Evolutionary conservation across 1,139 yeast species (phyloP), one percentile per base, ranked within the genome.

Genomic region (Taphrina flavorubra): DNA sequence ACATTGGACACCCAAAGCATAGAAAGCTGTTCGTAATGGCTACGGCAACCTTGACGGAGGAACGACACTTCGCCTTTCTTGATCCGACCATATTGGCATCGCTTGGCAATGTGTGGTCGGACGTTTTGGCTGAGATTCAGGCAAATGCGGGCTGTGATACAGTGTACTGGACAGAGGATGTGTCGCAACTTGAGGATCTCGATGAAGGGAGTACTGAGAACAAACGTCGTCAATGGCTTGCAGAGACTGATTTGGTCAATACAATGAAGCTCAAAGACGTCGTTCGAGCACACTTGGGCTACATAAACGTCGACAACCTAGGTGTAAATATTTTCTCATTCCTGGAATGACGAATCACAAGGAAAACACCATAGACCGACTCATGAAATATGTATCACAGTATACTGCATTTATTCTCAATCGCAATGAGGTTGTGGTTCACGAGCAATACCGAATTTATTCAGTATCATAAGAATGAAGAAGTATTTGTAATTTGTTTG

Each of bases 1-100:
- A 83, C 72, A 83, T 87, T 74, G 88, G 89, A 8, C 88, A 86
- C 74, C 92, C 96, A 6, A 80, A 88, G 71, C 85, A 84, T 73
- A 85, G 85, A 73, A 89, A 89, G 75, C 80, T 85, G 73, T 87
- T 82, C 73, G 79, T 87, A 6, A 77, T 90, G 72, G 97, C 87
- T 1, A 79, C 85, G 16, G 81, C 87, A 25, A 81, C 85, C 46
- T 76, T 84, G 68, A 76, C 78, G n/a, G 53, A 51, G 37, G 40
- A 70, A 10, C 55, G 58, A 20, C 58, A 65, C 44, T 18, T 47
- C 14, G 59, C 62, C 37, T 66, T 70, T 57, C 20, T 11, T 18
- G 57, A 56, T 34, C 51, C 57, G 31, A 18, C 20, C n/a, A 34
- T 61, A 2, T 25, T 70, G 46, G 63, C 67, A 18, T 47, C 37